Conservation (phyloP, 495 filamentous ascomycete genomes). For the Hypoxylon subgilvum region DNA sequence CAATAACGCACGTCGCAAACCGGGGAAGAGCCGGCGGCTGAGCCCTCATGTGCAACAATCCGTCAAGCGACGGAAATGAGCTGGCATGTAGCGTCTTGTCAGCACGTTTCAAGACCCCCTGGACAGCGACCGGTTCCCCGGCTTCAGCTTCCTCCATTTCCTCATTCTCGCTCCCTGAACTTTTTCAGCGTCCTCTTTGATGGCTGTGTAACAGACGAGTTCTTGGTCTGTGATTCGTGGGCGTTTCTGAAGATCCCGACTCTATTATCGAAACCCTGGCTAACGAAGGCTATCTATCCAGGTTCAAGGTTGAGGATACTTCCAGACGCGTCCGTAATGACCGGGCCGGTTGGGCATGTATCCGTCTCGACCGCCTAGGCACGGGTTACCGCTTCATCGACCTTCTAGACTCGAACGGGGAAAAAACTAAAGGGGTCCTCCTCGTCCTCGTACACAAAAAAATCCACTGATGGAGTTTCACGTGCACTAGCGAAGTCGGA, state of each 20-base stretch:
- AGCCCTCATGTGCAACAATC: conserved; percentile 32
- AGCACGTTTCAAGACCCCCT: background rate
- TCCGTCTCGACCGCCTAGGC: conserved; percentile 81
- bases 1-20: conserved; percentile 18
- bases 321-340: conserved; percentile 38
- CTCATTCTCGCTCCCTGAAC: conserved; percentile 5
- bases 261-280: conserved; percentile 22
- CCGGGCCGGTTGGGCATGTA: conserved; percentile 82
- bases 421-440: conserved; percentile 66
- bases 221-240: conserved; percentile 16
- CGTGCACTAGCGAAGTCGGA: conserved; percentile 23
- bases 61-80: conserved; percentile 30
- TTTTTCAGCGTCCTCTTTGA: conserved; percentile 11
- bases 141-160: background rate
- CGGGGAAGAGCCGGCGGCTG: conserved; percentile 28
- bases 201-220: conserved; percentile 18
- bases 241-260: conserved; percentile 29
- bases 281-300: conserved; percentile 37
- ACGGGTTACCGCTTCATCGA: conserved; percentile 77
- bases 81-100: conserved; percentile 15
- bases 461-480: conserved; percentile 31
- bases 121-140: background rate
- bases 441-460: conserved; percentile 67
- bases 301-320: conserved; percentile 86
- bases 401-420: conserved; percentile 68